Base-by-base conservation (phyloP, 2,329 filamentous ascomycete genomes). In the Hirsutella rhossiliensis region DNA sequence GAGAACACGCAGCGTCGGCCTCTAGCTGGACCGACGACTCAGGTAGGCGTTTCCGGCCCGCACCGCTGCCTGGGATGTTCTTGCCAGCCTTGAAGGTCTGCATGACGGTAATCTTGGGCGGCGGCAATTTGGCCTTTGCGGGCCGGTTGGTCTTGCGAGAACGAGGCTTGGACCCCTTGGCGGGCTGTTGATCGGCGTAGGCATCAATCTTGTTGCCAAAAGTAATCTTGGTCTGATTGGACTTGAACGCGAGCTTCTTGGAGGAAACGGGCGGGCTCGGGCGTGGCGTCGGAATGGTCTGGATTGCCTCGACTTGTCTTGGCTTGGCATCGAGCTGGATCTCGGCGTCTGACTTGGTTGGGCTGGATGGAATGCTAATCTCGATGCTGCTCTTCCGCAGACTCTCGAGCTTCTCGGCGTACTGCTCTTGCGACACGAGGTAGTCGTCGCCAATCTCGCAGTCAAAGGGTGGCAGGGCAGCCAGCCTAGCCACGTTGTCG, bases 401-500 rank as follows among this genome's bases (percentile, higher is more conserved):
- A 37, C 60, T 58, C 39, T 66, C 62, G 23, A 27, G 23, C 23
- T 27, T 27, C 23, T 27, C 9, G 23, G 23, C 23, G 44, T 68
- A 67, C 45, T 67, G 62, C 47, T 69, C 65, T 44, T 63, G 62
- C 12, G 71, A 66, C 29, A 72, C 62, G 43, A 68, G 66, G 43
- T 68, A 68, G 38, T 71, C 70, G 34, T 70, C 62, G 18, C 74
- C 73, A 45, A 75, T 71, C 49, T 71, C 67, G 50, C 59, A 57
- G 46, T 82, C 72, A 71, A 75, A 81, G 15, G 61, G 73, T 5
- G 78, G 76, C 23, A 83, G 61, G 19, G 76, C 76, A 15, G 80
- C 84, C 34, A 87, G 69, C 41, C 73, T 74, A 18, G 92, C 92
- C 34, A 98, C 83, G 50, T 88, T 81, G 59, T 98, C 92, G 58